Evolutionary conservation across 495 filamentous ascomycete species (phyloP).

Genomic region (Paragyromitra xinjiangensis): DNA sequence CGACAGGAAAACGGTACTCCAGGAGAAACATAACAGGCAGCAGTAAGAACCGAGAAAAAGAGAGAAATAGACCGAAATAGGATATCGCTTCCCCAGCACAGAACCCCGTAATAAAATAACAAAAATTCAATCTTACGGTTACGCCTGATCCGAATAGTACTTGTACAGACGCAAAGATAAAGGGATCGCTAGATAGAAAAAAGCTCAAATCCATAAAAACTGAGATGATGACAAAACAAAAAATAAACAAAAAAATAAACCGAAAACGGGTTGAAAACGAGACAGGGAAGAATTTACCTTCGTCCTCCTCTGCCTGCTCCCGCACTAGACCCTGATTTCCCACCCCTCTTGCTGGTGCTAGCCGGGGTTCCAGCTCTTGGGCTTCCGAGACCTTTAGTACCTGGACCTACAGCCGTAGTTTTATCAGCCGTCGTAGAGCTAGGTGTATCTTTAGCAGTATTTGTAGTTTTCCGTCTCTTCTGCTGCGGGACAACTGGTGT

Average conservation of each 20-base stretch:
- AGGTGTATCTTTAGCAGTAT: slow-evolving; percentile 49
- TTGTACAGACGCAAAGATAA: slow-evolving; percentile 39
- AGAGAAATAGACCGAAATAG: slow-evolving; percentile 38
- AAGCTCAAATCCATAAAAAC: slow-evolving; percentile 27
- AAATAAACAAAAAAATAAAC: slow-evolving; percentile 13
- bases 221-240: slow-evolving; percentile 20
- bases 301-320: slow-evolving; percentile 52
- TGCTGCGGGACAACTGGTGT: slow-evolving; percentile 43
- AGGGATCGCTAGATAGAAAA: slow-evolving; percentile 29
- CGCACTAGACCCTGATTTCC: slow-evolving; percentile 45
- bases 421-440: slow-evolving; percentile 45
- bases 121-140: slow-evolving; percentile 40
- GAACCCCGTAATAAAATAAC: slow-evolving; percentile 12
- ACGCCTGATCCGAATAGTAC: slow-evolving; percentile 40
- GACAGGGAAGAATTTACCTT: slow-evolving; percentile 53
- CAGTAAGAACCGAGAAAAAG: slow-evolving; percentile 17
- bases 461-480: slow-evolving; percentile 52
- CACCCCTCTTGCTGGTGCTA: slow-evolving; percentile 50
- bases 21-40: slow-evolving; percentile 23
- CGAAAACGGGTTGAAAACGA: slow-evolving; percentile 35
- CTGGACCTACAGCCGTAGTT: slow-evolving; percentile 28
- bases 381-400: slow-evolving; percentile 47
- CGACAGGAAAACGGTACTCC: slow-evolving; percentile 22
- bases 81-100: slow-evolving; percentile 46
- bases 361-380: slow-evolving; percentile 53